These are phyloP conservation scores for Botryotinia convoluta DNA, from an alignment of 2,329 filamentous ascomycete genomes.

Conservation along the genomic window DNA sequence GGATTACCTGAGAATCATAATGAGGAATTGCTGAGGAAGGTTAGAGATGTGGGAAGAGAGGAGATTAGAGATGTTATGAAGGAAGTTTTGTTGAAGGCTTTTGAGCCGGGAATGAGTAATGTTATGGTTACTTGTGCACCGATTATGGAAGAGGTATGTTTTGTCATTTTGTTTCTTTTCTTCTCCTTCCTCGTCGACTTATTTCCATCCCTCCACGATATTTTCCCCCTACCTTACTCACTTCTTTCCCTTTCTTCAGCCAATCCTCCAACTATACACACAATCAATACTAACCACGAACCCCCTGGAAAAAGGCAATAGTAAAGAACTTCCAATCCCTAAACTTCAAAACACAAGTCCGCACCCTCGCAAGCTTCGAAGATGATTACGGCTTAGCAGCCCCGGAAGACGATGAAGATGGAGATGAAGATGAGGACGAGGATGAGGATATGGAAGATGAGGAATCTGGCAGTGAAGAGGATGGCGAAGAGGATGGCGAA, in stretches of 20 bases:
- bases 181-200: neutral
- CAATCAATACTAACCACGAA: conserved; percentile 2
- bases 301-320: conserved; percentile 56
- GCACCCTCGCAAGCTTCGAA: conserved; percentile 75
- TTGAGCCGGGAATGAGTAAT: conserved; percentile 77
- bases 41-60: conserved; percentile 71
- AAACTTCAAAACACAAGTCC: conserved; percentile 76
- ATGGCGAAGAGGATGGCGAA: conserved; percentile 26
- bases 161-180: neutral
- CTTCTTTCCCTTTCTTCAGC: neutral
- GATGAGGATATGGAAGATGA: conserved; percentile 33
- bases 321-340: conserved; percentile 69
- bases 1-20: conserved; percentile 76
- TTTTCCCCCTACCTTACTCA: neutral
- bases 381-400: conserved; percentile 81
- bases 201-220: conserved; percentile 7
- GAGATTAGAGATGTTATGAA: conserved; percentile 73
- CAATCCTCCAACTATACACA: neutral
- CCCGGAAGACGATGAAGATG: conserved; percentile 51
- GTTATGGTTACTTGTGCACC: conserved; percentile 85
- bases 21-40: conserved; percentile 70
- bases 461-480: conserved; percentile 25
- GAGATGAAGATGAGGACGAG: conserved; percentile 42
- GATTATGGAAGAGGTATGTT: conserved; percentile 76
- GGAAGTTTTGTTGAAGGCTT: conserved; percentile 75